These are phyloP conservation scores for Odontarrhena argentea DNA, from an alignment of 345 rosid species.

Conservation along the genomic window DNA sequence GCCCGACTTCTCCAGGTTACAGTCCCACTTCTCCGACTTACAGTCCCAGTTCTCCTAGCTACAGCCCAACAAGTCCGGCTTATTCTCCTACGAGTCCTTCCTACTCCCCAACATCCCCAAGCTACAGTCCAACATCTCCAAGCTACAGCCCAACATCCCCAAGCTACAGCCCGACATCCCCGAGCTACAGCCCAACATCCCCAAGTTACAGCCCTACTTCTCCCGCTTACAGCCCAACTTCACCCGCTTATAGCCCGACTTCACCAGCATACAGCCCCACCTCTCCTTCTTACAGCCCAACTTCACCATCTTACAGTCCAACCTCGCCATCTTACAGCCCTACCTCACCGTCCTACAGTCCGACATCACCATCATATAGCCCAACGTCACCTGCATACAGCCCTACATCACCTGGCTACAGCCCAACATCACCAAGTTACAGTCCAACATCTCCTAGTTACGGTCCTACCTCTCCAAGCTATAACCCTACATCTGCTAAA, in stretches of 20 bases:
- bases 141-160: slow-evolving; percentile 84
- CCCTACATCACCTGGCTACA: slow-evolving; percentile 78
- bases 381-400: slow-evolving; percentile 88
- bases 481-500: slow-evolving; percentile 61
- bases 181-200: slow-evolving; percentile 79
- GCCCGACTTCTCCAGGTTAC: slow-evolving; percentile 81
- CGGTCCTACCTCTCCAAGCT: slow-evolving; percentile 72
- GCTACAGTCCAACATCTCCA: slow-evolving; percentile 83
- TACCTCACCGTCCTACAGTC: slow-evolving; percentile 74
- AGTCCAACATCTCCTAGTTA: slow-evolving; percentile 82
- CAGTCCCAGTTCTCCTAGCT: slow-evolving; percentile 86
- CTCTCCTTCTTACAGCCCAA: slow-evolving; percentile 80
- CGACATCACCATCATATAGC: slow-evolving; percentile 76
- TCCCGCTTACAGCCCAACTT: slow-evolving; percentile 72
- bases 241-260: slow-evolving; percentile 74
- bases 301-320: slow-evolving; percentile 82
- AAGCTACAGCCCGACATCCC: slow-evolving; percentile 78
- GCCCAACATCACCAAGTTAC: slow-evolving; percentile 81
- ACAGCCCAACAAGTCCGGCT: slow-evolving; percentile 86
- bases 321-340: slow-evolving; percentile 90
- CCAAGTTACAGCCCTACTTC: slow-evolving; percentile 81
- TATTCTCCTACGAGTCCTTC: slow-evolving; percentile 75
- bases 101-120: slow-evolving; percentile 70
- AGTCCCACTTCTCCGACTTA: slow-evolving; percentile 91
- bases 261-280: slow-evolving; percentile 87